Percentiles rank a stretch among this genome's conserved stretches.
Evolutionary conservation across 139 green algal species (phyloP).

Genomic region (Limnomonas spitsbergensis): DNA sequence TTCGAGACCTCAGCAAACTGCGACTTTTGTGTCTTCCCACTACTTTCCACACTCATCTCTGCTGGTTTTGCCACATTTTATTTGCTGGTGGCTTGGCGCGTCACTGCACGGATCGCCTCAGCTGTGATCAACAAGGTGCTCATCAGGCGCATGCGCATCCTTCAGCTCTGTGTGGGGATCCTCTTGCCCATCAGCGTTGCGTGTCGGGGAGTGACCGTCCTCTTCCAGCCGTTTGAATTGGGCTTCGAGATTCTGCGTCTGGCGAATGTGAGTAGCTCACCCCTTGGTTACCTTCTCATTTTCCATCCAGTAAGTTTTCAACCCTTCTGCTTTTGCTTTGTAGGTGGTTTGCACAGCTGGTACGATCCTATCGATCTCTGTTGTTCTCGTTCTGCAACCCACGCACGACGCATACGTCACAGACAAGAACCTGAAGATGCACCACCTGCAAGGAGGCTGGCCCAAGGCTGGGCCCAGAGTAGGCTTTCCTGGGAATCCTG

Average conservation of each 20-base stretch:
- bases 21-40: slow-evolving; percentile 47
- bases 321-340: too few species aligned
- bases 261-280: neutral
- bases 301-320: too few species aligned
- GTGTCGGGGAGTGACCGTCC: slow-evolving; percentile 36
- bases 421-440: neutral
- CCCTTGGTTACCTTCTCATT: neutral
- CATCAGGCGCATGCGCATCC: slow-evolving; percentile 25
- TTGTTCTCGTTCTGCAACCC: neutral
- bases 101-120: slow-evolving; percentile 30
- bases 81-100: slow-evolving; percentile 31
- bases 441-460: too few species aligned
- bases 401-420: neutral
- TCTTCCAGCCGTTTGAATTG: slow-evolving; percentile 36
- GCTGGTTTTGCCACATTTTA: slow-evolving; percentile 35
- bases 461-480: too few species aligned
- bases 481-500: too few species aligned
- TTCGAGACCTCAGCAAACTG: slow-evolving; percentile 14
- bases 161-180: slow-evolving; percentile 19
- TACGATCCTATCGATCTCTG: neutral
- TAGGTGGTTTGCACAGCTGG: neutral
- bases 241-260: slow-evolving; percentile 45
- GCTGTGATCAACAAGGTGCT: slow-evolving; percentile 41
- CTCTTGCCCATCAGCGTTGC: neutral
- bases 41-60: slow-evolving; percentile 46